A percentile compares a stretch with the other conserved stretches of the same genome.
Evolutionary conservation across 192 early-diverging fungal species (phyloP).

Genomic region (Phycomyces blakesleeanus): DNA sequence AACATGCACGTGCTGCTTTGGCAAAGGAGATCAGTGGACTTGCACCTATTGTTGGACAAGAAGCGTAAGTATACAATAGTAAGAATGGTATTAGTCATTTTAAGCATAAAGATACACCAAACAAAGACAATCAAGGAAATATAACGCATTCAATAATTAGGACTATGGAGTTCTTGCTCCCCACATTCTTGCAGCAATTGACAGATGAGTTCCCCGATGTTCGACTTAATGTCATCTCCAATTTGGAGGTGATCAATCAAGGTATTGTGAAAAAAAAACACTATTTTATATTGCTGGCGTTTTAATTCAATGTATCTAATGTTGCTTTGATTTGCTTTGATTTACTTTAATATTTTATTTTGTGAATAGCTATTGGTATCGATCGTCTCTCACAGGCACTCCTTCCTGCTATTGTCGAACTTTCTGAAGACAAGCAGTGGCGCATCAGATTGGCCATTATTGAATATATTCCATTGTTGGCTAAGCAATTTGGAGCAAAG

Average conservation of each 20-base stretch:
- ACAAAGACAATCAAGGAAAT: no score
- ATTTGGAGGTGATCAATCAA: slow-evolving; percentile 92
- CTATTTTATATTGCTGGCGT: no score
- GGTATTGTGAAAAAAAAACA: no score
- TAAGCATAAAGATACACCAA: no score
- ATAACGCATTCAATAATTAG: no score
- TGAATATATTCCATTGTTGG: slow-evolving; percentile 97
- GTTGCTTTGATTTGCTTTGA: no score
- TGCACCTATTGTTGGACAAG: slow-evolving; percentile 92
- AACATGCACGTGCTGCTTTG: slow-evolving; percentile 92
- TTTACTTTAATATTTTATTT: no score
- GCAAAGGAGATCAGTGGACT: slow-evolving; percentile 96
- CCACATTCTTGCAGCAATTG: slow-evolving; percentile 92
- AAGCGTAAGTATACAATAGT: slow-evolving; percentile 53
- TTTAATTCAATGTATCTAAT: no score
- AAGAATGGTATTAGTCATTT: no score
- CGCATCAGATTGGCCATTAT: slow-evolving; percentile 98
- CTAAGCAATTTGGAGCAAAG: slow-evolving; percentile 89
- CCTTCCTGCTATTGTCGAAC: slow-evolving; percentile 95
- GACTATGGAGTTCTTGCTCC: slow-evolving; percentile 91
- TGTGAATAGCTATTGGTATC: slow-evolving; percentile 80
- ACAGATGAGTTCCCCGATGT: slow-evolving; percentile 98
- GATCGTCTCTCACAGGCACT: slow-evolving; percentile 95
- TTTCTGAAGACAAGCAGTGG: slow-evolving; percentile 99
- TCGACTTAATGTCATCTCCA: slow-evolving; percentile 97